Evolutionary conservation across 208 protist genomes (phyloP).

Genomic region (Trypanosoma congolense): DNA sequence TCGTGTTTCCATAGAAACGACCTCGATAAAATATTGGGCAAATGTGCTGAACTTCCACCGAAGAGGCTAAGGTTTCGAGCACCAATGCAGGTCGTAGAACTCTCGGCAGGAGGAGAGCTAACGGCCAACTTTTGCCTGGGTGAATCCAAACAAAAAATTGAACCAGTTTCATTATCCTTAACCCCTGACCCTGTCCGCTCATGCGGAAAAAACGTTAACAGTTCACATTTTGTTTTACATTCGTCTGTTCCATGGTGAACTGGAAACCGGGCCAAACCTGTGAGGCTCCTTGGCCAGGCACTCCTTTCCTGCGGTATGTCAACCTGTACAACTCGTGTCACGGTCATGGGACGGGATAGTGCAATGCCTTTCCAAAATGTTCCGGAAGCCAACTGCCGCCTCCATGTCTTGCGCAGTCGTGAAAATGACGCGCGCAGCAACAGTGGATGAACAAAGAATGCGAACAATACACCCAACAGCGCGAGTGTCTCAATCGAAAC

Average conservation of each 20-base stretch:
- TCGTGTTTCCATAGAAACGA: not conserved
- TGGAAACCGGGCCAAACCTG: not conserved
- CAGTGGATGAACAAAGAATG: slow-evolving; percentile 47
- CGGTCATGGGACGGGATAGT: slow-evolving; percentile 29
- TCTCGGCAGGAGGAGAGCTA: not conserved
- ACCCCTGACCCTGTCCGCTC: not conserved
- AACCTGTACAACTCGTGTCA: slow-evolving; percentile 33
- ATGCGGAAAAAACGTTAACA: not conserved
- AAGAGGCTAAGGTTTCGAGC: not conserved
- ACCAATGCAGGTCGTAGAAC: not conserved
- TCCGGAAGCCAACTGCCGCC: not conserved
- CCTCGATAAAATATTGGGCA: slow-evolving; percentile 1
- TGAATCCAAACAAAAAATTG: not conserved
- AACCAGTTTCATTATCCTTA: not conserved
- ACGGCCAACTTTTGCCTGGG: not conserved
- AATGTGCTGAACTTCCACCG: not conserved
- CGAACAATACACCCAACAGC: slow-evolving; percentile 24
- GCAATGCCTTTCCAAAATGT: slow-evolving; percentile 16
- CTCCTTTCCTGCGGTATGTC: not conserved
- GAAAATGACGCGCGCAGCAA: slow-evolving; percentile 32
- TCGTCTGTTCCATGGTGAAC: not conserved
- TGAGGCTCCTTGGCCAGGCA: not conserved
- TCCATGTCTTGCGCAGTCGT: slow-evolving; percentile 24
- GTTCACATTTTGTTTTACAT: not conserved
- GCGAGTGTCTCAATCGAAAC: slow-evolving; percentile 49